Evolutionary conservation across 495 filamentous ascomycete species (phyloP).

Genomic region (Tuber aestivum): DNA sequence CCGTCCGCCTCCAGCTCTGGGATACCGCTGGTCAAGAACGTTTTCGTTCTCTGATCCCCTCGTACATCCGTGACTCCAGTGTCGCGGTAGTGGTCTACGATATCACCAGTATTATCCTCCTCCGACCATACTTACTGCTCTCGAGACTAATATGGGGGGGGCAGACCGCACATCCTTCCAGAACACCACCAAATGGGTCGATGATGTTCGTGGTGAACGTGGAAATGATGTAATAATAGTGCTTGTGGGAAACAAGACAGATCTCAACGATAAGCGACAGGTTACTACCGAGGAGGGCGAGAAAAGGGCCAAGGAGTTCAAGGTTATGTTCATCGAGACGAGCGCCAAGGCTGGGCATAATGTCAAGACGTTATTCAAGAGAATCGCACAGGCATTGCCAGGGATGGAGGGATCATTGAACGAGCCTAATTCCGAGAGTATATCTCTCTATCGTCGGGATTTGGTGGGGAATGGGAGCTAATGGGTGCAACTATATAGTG

Average conservation of each 20-base stretch:
- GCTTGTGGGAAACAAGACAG: conserved; percentile 97
- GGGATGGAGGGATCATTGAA: conserved; percentile 89
- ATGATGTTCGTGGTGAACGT: conserved; percentile 92
- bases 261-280: conserved; percentile 94
- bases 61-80: conserved; percentile 94
- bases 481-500: conserved; percentile 51
- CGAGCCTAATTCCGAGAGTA: conserved; percentile 57
- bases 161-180: conserved; percentile 84
- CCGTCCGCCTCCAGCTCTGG: conserved; percentile 95
- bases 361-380: conserved; percentile 91
- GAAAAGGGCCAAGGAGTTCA: conserved; percentile 96
- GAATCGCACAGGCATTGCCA: conserved; percentile 94
- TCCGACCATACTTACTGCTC: neutral
- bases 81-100: conserved; percentile 98
- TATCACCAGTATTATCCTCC: conserved; percentile 63
- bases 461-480: conserved; percentile 13
- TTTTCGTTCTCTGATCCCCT: conserved; percentile 92
- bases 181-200: conserved; percentile 98
- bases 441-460: conserved; percentile 50
- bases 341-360: conserved; percentile 97
- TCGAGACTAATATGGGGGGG: conserved; percentile 4
- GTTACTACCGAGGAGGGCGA: conserved; percentile 92
- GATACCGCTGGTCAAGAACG: conserved; percentile 96
- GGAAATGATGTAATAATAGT: conserved; percentile 99
- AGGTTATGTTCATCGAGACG: conserved; percentile 96